Conservation (phyloP, 164 flowering plant species). For the Chimonanthus praecox region DNA sequence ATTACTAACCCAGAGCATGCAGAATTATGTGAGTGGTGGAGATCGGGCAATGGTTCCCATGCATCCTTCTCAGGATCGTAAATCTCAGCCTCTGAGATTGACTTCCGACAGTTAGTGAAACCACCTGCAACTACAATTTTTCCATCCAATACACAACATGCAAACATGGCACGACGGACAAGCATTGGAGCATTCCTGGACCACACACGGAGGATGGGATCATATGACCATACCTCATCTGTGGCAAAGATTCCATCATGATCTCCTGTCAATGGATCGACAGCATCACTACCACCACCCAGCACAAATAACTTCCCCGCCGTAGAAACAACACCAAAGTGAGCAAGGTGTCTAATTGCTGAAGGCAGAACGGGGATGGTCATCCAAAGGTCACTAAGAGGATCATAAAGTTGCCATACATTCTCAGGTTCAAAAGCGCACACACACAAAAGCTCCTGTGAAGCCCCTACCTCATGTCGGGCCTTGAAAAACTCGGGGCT, state of each 20-base stretch:
- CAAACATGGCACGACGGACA: slow-evolving; percentile 92
- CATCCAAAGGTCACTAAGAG: slow-evolving; percentile 70
- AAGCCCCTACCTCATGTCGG: slow-evolving; percentile 60
- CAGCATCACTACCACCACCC: slow-evolving; percentile 95
- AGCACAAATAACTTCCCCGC: slow-evolving; percentile 80
- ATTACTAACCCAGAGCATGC: slow-evolving; percentile 78
- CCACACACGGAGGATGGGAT: slow-evolving; percentile 64
- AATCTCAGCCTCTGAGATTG: slow-evolving; percentile 77
- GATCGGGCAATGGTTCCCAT: slow-evolving; percentile 80
- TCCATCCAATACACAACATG: slow-evolving; percentile 78
- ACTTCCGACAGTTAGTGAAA: slow-evolving; percentile 71
- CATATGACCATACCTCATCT: slow-evolving; percentile 90
- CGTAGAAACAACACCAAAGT: slow-evolving; percentile 73
- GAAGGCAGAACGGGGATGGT: slow-evolving; percentile 85
- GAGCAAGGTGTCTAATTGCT: slow-evolving; percentile 66
- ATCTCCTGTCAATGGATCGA: slow-evolving; percentile 88
- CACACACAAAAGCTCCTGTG: slow-evolving; percentile 71
- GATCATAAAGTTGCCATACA: slow-evolving; percentile 89
- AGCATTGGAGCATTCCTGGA: slow-evolving; percentile 63
- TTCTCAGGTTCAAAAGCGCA: slow-evolving; percentile 87
- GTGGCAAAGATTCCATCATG: slow-evolving; percentile 90
- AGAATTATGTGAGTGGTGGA: slow-evolving; percentile 66
- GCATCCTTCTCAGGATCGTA: slow-evolving; percentile 79
- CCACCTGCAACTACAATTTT: slow-evolving; percentile 94
- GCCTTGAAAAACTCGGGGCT: slow-evolving; percentile 70